A percentile compares a stretch with the other conserved stretches of the same genome.
Evolutionary conservation across 352 stramenopile genomes (phyloP).

Genomic region (Elongisporangium undulatum): DNA sequence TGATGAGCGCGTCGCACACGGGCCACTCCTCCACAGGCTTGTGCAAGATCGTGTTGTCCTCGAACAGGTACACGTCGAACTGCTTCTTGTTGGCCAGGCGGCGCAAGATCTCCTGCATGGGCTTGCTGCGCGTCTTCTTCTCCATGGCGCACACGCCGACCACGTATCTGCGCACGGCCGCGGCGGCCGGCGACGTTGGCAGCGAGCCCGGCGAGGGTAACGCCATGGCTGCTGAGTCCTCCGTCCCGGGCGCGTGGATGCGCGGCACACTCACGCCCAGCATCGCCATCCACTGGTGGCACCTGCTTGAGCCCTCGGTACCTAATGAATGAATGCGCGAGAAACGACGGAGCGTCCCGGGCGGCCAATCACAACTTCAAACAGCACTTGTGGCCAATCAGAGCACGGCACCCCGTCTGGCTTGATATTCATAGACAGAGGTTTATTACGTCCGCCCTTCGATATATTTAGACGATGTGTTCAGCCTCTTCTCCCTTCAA

Average conservation of each 20-base stretch:
- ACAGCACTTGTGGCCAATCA: neutral
- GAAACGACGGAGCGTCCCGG: neutral
- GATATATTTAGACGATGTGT: neutral
- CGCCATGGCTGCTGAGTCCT: too few relatives aligned
- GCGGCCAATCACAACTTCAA: neutral
- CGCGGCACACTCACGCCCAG: neutral
- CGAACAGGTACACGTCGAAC: conserved; percentile 98
- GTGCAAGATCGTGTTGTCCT: conserved; percentile 95
- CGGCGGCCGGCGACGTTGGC: conserved; percentile 1
- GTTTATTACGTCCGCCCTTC: neutral
- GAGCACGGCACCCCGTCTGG: neutral
- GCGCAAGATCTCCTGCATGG: conserved; percentile 96
- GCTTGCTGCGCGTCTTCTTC: conserved; percentile 97
- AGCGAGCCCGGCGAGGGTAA: neutral
- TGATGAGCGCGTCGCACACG: conserved; percentile 96
- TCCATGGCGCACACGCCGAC: conserved; percentile 99
- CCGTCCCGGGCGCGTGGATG: too few relatives aligned
- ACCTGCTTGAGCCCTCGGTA: neutral
- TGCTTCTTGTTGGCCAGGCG: conserved; percentile 89
- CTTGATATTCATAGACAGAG: neutral
- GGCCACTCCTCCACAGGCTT: conserved; percentile 94
- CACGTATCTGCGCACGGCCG: conserved; percentile 55
- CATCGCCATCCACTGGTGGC: neutral
- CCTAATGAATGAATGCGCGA: neutral
- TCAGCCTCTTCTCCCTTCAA: neutral